Evolutionary conservation across 1,284 basidiomycete genomes (phyloP).

Genomic region (Chalciporus sp.): DNA sequence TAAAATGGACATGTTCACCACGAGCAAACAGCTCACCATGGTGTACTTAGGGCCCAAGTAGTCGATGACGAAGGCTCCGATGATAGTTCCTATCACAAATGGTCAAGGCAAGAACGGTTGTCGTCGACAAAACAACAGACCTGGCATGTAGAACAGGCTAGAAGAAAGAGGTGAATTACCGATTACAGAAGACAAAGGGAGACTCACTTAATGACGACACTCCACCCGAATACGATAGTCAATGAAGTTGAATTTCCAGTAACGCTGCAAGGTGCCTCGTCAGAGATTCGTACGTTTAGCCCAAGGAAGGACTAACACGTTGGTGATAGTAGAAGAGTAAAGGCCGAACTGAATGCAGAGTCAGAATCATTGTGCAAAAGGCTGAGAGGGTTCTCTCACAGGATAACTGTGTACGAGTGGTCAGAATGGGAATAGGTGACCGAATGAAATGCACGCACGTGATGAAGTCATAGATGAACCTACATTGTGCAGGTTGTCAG

Average conservation of each 20-base stretch:
- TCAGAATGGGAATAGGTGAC: background rate
- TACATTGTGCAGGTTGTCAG: constrained; percentile 23
- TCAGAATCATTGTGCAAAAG: background rate
- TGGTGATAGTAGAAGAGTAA: constrained; percentile 80
- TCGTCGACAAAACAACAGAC: constrained; percentile 10
- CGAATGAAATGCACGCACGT: constrained; percentile 44
- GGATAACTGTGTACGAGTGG: constrained; percentile 49
- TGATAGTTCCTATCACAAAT: constrained; percentile 57
- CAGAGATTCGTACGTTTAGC: background rate
- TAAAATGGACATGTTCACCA: constrained; percentile 1
- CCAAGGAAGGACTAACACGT: constrained; percentile 46
- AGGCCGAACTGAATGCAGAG: constrained; percentile 65
- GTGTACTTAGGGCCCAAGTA: constrained; percentile 74
- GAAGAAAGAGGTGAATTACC: background rate
- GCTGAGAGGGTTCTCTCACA: constrained; percentile 39
- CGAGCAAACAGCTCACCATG: constrained; percentile 50
- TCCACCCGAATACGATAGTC: constrained; percentile 72
- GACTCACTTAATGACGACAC: constrained; percentile 72
- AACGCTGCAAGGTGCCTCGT: constrained; percentile 44
- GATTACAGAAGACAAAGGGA: background rate
- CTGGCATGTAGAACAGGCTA: constrained; percentile 77
- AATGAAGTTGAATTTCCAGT: constrained; percentile 55
- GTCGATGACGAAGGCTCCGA: constrained; percentile 81
- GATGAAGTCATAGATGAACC: constrained; percentile 88
- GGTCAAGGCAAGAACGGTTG: background rate